Evolutionary conservation across 495 filamentous ascomycete genomes (phyloP), one percentile per base, ranked within the genome.

Genomic region (Penicillium manginii): DNA sequence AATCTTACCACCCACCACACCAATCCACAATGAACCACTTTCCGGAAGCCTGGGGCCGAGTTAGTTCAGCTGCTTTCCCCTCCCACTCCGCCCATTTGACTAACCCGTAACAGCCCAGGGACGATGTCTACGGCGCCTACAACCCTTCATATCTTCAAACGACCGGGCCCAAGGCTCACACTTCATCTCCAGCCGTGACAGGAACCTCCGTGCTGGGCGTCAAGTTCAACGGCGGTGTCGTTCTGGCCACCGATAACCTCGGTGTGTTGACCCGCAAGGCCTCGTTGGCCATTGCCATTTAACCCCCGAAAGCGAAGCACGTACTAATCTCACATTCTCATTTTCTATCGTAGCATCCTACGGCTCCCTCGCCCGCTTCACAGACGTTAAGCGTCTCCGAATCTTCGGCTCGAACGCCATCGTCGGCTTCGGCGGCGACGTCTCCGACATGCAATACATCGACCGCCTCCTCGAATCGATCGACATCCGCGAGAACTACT

Each of bases 371-470:
- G 92, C 94, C 39, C 92, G 94, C 65, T 98, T 98, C 83, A 91
- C 91, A 65, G 90, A 96, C 76, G 91, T 97, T 63, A 93, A 97
- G 67, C 84, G 84, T 59, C 89, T 98, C 57, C 90, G 89, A 60
- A 81, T 84, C 57, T 98, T 98, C 77, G 82, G 85, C 63, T 73
- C 79, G 23, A 79, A 84, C 40, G 87, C 89, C 26, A 76, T 97
- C 55, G 75, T 98, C 70, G 89, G 91, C 59, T 93, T 96, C 80
- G 88, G 92, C 73, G 91, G 96, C 75, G 89, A 98, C 79, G 91
- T 98, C 53, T 93, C 89, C 58, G 94, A 98, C 80, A 98, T 98
- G 94, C 94, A 98, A 78, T 91, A 92, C 76, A 86, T 98, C 22
- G 89, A 96, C 82, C 91, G 94, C 52, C 84, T 96, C 58, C 86